Base-by-base conservation (phyloP, 352 stramenopile genomes). In the Phytopythium oedochilum region DNA sequence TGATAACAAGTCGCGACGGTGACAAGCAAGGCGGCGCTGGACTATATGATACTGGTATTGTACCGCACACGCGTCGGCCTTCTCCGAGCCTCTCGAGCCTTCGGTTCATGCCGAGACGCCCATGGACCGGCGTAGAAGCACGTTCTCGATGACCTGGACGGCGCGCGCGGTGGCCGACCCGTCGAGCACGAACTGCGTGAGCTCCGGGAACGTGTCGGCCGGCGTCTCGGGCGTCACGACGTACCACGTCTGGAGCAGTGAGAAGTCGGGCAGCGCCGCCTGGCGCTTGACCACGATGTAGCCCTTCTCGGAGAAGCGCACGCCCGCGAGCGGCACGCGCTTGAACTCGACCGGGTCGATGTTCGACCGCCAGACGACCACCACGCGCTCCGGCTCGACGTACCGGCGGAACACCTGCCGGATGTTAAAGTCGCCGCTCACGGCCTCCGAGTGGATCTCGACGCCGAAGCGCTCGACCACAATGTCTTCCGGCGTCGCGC, bases 381-480 rank as follows among this genome's bases (percentile, higher is more conserved):
- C 75, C n/a, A 83, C 62, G 28, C 73, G 72, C 59, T 84, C 71
- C 15, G 64, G 25, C 40, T 86, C 74, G n/a, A 79, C 65, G 64
- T 83, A 86, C 18, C 74, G 68, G 4, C 77, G 70, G 34, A 87
- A 70, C 43, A 89, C 66, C 47, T 88, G 76, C 40, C 84, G 75
- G 53, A 88, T 73, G 5, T 63, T 61, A 62, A 86, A 88, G 25
- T 83, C 61, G n/a, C 70, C 71, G 11, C 54, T 71, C 18, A 59
- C 78, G 31, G 72, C 60, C 14, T 81, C 75, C 6, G 66, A 66
- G 46, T 75, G 60, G 40, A 86, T 63, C 60, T 81, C 71, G 1
- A 89, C 59, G 23, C 71, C 72, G 61, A 86, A 82, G 61, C 72
- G 79, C 55, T 89, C 79, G 10, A 74, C 45, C 17, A 89, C 76